Evolutionary conservation across 257 asterid species (phyloP), one percentile per base, ranked within the genome.

Genomic region (Solanum neorickii): DNA sequence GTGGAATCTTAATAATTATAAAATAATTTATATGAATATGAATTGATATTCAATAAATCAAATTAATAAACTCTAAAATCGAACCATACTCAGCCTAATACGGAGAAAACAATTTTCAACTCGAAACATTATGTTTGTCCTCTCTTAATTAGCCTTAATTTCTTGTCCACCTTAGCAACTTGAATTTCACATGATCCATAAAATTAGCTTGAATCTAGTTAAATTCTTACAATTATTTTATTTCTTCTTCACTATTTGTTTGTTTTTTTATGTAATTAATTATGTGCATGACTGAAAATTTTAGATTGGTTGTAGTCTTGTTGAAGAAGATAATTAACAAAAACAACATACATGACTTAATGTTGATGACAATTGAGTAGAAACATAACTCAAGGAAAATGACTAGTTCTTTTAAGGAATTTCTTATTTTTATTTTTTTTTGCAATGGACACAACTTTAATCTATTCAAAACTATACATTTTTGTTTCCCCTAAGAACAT

Each of bases 331-430:
- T 41, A 72, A 16, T 16, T 72, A 70, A 70, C 44, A 70, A 31
- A 31, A 70, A 31, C 77, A 70, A n/a, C 18, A 65, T 0, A n/a
- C 2, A 41, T 76, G 35, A 76, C 59, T 41, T 76, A 3, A 33
- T 23, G 33, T 76, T 8, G 37, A 76, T n/a, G 87, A 66, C 82
- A 84, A 41, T 39, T 84, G 87, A 44, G 62, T 84, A 27, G 80
- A 66, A 35, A 80, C 87, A 84, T 27, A 37, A 25, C 39, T 84
- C 80, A 25, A 39, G 59, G 39, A 42, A 86, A 62, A 59, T 37
- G 20, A 27, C 21, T 16, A 66, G 10, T 25, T 66, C 29, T 66
- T 7, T 59, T 70, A 25, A 25, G 77, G n/a, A 70, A 15, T 69
- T 69, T 31, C 21, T 31, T 13, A 0, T 29, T 68, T 14, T 68